phyloP scores from a whole-genome alignment of 2,329 filamentous ascomycete genomes.

The Davidsoniella australis region DNA sequence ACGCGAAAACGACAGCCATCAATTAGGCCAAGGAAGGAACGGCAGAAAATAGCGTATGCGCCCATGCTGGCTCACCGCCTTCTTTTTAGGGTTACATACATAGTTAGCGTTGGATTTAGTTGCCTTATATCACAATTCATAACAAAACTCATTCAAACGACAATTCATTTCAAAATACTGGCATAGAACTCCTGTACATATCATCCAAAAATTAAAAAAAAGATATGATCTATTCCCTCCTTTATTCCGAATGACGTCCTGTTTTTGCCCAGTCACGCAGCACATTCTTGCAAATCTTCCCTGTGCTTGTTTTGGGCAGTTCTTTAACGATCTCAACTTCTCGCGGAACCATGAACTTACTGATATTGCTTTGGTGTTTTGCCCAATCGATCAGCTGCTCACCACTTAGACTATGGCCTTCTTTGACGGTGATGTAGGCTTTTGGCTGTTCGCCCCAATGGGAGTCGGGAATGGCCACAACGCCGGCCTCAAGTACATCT shows the following conservation, averaged over 20 bases:
- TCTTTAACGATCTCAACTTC: constrained; percentile 67
- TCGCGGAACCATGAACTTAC: constrained; percentile 70
- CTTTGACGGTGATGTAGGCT: constrained; percentile 71
- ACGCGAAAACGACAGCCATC: neutral
- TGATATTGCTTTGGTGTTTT: constrained; percentile 61
- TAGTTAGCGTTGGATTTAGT: too few relatives aligned
- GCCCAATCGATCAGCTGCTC: constrained; percentile 75
- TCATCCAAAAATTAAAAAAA: neutral
- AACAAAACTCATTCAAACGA: neutral
- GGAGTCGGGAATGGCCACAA: constrained; percentile 70
- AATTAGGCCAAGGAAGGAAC: constrained; percentile 6
- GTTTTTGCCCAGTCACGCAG: constrained; percentile 66
- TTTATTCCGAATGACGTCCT: neutral
- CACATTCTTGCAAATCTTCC: constrained; percentile 92
- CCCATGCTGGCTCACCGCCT: constrained; percentile 1
- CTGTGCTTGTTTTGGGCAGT: constrained; percentile 90
- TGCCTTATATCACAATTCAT: too few relatives aligned
- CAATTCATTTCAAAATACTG: neutral
- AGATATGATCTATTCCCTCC: neutral
- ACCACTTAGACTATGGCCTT: constrained; percentile 35
- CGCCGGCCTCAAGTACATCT: constrained; percentile 76
- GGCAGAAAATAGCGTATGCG: constrained; percentile 3
- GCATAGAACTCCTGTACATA: too few relatives aligned
- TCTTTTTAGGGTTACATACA: neutral
- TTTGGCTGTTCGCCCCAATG: constrained; percentile 96